Percentiles rank a stretch among this genome's conserved stretches.
Conservation (phyloP, 129 eudicot genomes). For the Centaurea solstitialis region DNA sequence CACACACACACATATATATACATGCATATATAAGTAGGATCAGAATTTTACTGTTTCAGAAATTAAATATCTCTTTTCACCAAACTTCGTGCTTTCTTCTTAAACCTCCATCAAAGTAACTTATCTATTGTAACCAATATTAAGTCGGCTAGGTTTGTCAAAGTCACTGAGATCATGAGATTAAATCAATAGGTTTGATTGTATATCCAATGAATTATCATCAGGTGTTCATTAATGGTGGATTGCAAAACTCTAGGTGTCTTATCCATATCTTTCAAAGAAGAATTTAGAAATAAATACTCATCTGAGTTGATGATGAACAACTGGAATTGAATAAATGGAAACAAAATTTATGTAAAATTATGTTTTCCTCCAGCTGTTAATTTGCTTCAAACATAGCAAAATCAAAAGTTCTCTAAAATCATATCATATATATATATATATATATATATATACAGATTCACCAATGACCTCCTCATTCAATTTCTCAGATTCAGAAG, state of each 20-base stretch:
- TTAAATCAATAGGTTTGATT: not conserved
- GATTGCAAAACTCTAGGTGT: not conserved
- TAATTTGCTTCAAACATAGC: slow-evolving; percentile 2
- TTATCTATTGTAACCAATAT: not conserved
- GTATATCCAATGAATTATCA: not conserved
- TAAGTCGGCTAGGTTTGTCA: not conserved
- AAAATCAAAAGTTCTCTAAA: not conserved
- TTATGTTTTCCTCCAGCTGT: not conserved
- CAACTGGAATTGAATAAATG: not conserved
- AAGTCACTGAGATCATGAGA: not conserved
- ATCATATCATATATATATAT: too few species aligned
- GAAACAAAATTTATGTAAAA: not conserved
- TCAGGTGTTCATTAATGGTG: not conserved
- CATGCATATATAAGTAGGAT: too few species aligned
- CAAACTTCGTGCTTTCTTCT: not conserved
- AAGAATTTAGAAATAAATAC: not conserved
- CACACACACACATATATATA: too few species aligned
- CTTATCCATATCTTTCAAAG: not conserved
- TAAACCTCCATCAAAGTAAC: not conserved
- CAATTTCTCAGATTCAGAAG: slow-evolving; percentile 1
- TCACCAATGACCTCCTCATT: not conserved
- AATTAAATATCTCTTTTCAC: not conserved
- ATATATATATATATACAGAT: not conserved
- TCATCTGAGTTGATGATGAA: slow-evolving; percentile 3
- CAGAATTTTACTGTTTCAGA: not conserved